Percentiles rank a stretch among this genome's conserved stretches.
Conservation (phyloP, 371 early-diverging fungal genomes). For the Gilbertella persicaria region DNA sequence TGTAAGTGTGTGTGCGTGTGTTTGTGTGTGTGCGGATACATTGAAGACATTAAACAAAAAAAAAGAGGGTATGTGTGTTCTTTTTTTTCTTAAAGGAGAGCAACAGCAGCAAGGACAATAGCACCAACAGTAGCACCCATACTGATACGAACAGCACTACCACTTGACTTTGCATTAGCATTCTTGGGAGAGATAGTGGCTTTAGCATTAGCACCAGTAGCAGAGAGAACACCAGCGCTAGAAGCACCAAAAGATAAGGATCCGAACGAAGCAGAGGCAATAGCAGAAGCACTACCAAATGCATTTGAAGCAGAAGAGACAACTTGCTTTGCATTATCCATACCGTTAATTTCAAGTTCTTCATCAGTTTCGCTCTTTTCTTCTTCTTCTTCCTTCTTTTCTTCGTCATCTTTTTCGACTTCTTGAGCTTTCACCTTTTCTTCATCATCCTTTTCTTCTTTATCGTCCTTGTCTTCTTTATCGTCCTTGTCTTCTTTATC, state of each 20-base stretch:
- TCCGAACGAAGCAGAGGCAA: constrained; percentile 13
- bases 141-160: constrained; percentile 11
- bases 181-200: background rate
- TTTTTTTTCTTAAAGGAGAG: constrained; percentile 9
- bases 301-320: constrained; percentile 6
- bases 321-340: background rate
- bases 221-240: constrained; percentile 1
- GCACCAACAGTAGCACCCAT: constrained; percentile 19
- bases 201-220: background rate
- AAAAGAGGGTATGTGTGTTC: background rate
- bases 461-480: background rate
- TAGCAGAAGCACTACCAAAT: constrained; percentile 4
- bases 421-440: background rate
- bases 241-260: constrained; percentile 1
- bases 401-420: constrained; percentile 1
- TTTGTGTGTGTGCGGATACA: too few species aligned
- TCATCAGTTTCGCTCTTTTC: background rate
- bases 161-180: constrained; percentile 13
- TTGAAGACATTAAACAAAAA: background rate
- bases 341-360: background rate
- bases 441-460: background rate
- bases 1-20: background rate
- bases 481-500: background rate
- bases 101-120: constrained; percentile 7
- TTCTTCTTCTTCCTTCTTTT: constrained; percentile 1